phyloP scores from a whole-genome alignment of 164 flowering plant genomes.

The Berberis vulgaris region DNA sequence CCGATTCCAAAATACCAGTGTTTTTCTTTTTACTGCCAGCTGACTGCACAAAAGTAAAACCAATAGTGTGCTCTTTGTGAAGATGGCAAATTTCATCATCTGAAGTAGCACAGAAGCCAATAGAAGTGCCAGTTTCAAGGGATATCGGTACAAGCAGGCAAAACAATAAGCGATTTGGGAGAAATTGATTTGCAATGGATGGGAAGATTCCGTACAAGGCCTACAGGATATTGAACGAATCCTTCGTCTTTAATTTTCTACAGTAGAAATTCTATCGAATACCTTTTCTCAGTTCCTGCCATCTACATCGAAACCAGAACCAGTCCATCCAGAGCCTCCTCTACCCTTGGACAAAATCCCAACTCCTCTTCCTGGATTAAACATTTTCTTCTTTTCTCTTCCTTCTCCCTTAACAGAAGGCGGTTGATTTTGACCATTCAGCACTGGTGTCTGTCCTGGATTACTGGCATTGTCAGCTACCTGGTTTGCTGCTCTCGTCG shows the following conservation, averaged over 20 bases:
- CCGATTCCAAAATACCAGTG: no score
- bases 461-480: constrained; percentile 12
- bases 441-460: constrained; percentile 22
- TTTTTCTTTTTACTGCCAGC: no score
- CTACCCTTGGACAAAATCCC: constrained; percentile 67
- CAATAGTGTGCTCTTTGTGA: no score
- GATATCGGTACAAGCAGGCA: no score
- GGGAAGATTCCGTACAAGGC: no score
- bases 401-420: constrained; percentile 32
- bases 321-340: constrained; percentile 89
- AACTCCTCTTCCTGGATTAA: constrained; percentile 58
- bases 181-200: no score
- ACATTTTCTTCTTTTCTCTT: constrained; percentile 52
- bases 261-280: not conserved
- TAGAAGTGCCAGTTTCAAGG: no score
- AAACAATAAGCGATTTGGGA: no score
- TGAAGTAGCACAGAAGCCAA: no score
- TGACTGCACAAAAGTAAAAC: no score
- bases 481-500: constrained; percentile 18
- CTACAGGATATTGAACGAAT: no score
- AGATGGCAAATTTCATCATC: no score
- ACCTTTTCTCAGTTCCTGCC: constrained; percentile 33
- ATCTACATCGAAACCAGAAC: constrained; percentile 90
- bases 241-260: not conserved
- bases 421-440: constrained; percentile 35